phyloP scores from a whole-genome alignment of 768 basidiomycete species.

The Gelatoporia subvermispora region DNA sequence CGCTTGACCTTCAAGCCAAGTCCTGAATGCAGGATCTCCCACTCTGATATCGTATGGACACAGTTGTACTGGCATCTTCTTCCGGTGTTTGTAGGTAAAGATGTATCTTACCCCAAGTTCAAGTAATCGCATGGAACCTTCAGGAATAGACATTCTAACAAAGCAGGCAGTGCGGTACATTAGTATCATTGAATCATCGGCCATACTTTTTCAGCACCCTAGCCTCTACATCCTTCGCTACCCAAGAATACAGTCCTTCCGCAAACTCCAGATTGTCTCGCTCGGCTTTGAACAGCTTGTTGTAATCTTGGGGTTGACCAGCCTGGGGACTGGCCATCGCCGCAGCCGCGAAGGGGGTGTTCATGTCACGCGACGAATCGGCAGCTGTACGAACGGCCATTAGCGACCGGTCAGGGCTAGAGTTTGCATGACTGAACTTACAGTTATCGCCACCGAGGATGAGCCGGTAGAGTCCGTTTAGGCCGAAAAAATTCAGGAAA shows the following conservation, averaged over 20 bases:
- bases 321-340: constrained; percentile 38
- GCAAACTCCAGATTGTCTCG: constrained; percentile 90
- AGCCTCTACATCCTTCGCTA: constrained; percentile 74
- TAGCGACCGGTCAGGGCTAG: too few species aligned
- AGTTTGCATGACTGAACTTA: constrained; percentile 32
- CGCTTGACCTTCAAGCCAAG: too few species aligned
- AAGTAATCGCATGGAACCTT: not conserved
- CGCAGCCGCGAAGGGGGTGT: constrained; percentile 57
- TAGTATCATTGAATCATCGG: constrained; percentile 5
- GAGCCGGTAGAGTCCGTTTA: constrained; percentile 93
- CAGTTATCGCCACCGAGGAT: constrained; percentile 88
- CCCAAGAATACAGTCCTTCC: constrained; percentile 81
- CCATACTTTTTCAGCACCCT: constrained; percentile 77
- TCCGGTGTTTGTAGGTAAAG: not conserved
- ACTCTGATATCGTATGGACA: not conserved
- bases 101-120: not conserved
- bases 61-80: not conserved
- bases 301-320: constrained; percentile 75
- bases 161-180: not conserved
- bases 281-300: constrained; percentile 88
- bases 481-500: constrained; percentile 97
- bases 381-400: constrained; percentile 46
- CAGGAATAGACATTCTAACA: too few species aligned
- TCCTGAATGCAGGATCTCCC: too few species aligned
- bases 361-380: constrained; percentile 73